phyloP scores from a whole-genome alignment of 495 filamentous ascomycete genomes.

The Patellaria atrata region DNA sequence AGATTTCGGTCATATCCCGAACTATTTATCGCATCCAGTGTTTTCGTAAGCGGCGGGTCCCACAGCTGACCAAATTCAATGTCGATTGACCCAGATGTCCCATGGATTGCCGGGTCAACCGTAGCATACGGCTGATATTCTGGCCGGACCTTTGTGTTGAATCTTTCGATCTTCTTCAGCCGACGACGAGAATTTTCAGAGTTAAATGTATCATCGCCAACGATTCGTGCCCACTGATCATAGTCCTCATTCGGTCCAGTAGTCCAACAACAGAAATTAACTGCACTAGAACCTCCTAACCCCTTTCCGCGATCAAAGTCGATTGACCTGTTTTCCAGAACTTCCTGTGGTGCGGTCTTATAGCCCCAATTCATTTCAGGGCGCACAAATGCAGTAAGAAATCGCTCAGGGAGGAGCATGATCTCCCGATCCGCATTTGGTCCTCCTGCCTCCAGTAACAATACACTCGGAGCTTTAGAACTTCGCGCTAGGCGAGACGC shows the following conservation, averaged over 20 bases:
- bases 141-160: constrained; percentile 30
- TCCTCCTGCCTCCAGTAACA: constrained; percentile 45
- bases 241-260: constrained; percentile 46
- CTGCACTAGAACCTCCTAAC: constrained; percentile 44
- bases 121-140: constrained; percentile 28
- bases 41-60: constrained; percentile 34
- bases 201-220: constrained; percentile 32
- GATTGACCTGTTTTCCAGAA: constrained; percentile 34
- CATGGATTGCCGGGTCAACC: constrained; percentile 32
- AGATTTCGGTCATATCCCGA: constrained; percentile 35
- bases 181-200: constrained; percentile 37
- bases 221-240: constrained; percentile 35
- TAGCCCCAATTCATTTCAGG: constrained; percentile 42
- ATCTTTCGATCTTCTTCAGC: constrained; percentile 40
- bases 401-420: constrained; percentile 39
- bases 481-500: constrained; percentile 35
- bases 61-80: constrained; percentile 34
- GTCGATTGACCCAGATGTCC: constrained; percentile 32
- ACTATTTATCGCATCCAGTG: constrained; percentile 32
- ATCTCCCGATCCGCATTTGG: constrained; percentile 33
- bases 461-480: constrained; percentile 31
- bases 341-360: constrained; percentile 40
- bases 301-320: constrained; percentile 45
- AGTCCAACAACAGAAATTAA: constrained; percentile 49
- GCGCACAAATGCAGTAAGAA: constrained; percentile 27